These are phyloP conservation scores for Pinus taeda DNA, from an alignment of 75 land plant genomes.

Conservation along the genomic window DNA sequence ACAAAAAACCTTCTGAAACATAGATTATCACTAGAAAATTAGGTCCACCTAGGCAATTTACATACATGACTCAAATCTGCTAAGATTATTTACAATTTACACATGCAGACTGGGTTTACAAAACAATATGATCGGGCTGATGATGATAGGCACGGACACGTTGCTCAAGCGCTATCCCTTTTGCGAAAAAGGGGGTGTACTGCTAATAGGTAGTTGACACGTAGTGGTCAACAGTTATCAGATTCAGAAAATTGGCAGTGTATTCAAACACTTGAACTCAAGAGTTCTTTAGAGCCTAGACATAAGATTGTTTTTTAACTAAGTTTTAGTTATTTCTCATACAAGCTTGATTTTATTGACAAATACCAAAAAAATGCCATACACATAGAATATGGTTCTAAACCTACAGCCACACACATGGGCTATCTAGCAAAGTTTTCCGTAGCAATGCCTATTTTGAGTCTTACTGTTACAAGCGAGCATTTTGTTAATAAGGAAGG, in stretches of 20 bases:
- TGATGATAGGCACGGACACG: too few species aligned
- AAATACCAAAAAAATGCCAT: conserved; percentile 86
- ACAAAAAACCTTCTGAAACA: too few species aligned
- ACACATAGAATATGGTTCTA: conserved; percentile 70
- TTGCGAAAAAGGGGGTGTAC: too few species aligned
- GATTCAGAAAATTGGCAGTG: conserved; percentile 79
- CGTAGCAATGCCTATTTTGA: conserved; percentile 89
- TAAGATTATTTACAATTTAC: too few species aligned
- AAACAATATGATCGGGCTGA: too few species aligned
- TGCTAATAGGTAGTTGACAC: too few species aligned
- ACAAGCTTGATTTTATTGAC: conserved; percentile 78
- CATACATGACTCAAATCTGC: too few species aligned
- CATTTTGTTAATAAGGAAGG: conserved; percentile 56
- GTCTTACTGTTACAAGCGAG: conserved; percentile 80
- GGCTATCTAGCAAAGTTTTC: conserved; percentile 91
- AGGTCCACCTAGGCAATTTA: too few species aligned
- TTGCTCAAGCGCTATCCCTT: too few species aligned
- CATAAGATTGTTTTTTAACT: conserved; percentile 83
- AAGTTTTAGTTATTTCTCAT: conserved; percentile 62
- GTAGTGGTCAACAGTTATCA: too few species aligned
- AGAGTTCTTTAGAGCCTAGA: conserved; percentile 53
- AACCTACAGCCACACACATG: conserved; percentile 65
- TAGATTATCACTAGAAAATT: too few species aligned
- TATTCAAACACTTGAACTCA: conserved; percentile 77
- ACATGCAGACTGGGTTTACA: too few species aligned